Evolutionary conservation across 257 asterid genomes (phyloP).

Genomic region (Forsythia viridissima): DNA sequence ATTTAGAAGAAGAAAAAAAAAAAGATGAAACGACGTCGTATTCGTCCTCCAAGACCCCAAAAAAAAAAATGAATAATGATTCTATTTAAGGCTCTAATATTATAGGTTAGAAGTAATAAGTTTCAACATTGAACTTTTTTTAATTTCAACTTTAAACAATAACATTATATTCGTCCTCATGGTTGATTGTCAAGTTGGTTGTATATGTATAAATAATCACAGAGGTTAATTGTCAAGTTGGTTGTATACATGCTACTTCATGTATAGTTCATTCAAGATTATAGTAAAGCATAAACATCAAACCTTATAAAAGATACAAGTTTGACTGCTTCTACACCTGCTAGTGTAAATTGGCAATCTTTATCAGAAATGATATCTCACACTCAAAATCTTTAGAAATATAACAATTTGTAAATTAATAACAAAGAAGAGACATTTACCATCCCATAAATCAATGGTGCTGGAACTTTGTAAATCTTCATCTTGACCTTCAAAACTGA

Average conservation of each 20-base stretch:
- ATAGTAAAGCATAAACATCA: neutral
- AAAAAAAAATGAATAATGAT: no score
- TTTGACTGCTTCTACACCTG: conserved; percentile 54
- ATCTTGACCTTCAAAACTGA: conserved; percentile 32
- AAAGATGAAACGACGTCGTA: no score
- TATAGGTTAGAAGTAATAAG: no score
- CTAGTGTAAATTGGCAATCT: conserved; percentile 22
- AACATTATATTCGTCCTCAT: no score
- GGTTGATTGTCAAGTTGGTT: no score
- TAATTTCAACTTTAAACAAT: no score
- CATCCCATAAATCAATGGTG: conserved; percentile 68
- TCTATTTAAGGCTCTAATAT: no score
- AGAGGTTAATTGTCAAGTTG: no score
- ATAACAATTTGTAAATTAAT: neutral
- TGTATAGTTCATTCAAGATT: neutral
- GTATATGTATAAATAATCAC: no score
- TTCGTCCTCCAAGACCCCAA: no score
- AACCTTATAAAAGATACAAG: neutral
- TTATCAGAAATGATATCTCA: conserved; percentile 27
- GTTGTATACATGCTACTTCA: neutral
- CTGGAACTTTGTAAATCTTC: conserved; percentile 42
- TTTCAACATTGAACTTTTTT: no score
- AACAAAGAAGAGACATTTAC: conserved; percentile 40
- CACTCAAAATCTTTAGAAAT: conserved; percentile 5
- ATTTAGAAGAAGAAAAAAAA: no score